phyloP scores from a whole-genome alignment of 805 yeast genomes.

The Ogataea ganodermae region DNA sequence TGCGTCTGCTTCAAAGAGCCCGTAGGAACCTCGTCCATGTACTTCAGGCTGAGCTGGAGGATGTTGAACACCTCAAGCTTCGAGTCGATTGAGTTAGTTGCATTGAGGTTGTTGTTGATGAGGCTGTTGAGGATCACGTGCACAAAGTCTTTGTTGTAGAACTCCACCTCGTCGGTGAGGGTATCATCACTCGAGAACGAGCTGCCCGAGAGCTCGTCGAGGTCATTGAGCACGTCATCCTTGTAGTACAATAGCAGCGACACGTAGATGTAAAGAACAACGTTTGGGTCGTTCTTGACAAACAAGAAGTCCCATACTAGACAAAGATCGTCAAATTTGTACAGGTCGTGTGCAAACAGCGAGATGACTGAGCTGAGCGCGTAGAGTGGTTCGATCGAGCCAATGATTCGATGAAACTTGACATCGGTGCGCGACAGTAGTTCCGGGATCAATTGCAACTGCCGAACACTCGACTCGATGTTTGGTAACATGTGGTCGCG shows the following conservation, averaged over 20 bases:
- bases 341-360: conserved; percentile 70
- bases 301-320: conserved; percentile 71
- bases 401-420: conserved; percentile 42
- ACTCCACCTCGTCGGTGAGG: conserved; percentile 23
- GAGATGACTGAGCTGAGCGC: conserved; percentile 80
- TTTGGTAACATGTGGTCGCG: conserved; percentile 85
- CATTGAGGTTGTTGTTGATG: conserved; percentile 29
- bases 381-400: conserved; percentile 54
- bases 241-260: conserved; percentile 51
- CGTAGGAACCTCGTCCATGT: conserved; percentile 16
- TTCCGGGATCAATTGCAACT: conserved; percentile 65
- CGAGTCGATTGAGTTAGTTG: conserved; percentile 23
- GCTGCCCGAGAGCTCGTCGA: conserved; percentile 34
- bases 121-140: conserved; percentile 32
- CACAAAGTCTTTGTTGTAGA: conserved; percentile 28
- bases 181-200: conserved; percentile 31
- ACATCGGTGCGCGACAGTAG: conserved; percentile 53
- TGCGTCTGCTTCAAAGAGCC: conserved; percentile 1
- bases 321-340: conserved; percentile 49
- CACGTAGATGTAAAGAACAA: conserved; percentile 62
- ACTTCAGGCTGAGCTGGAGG: conserved; percentile 23
- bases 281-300: conserved; percentile 53
- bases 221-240: conserved; percentile 41
- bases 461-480: conserved; percentile 64
- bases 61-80: conserved; percentile 29